Evolutionary conservation across 306 rosid genomes (phyloP), one percentile per base, ranked within the genome.

Genomic region (Astragalus membranaceus): DNA sequence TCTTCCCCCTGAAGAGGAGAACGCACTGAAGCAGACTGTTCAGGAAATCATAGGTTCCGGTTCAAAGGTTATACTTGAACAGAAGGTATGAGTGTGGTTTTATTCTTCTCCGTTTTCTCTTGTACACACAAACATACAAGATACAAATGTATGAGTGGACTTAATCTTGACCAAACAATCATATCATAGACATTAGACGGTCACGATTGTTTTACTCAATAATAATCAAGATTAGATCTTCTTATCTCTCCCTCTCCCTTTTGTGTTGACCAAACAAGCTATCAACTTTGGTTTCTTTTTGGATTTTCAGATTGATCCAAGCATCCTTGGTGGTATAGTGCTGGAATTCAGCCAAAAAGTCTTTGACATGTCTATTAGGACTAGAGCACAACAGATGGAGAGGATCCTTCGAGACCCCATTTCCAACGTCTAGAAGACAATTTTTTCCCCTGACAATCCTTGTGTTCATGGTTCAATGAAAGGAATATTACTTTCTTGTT

Each of bases 371-470:
- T 95, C 97, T 42, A 87, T 91, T 13, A 91, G 63, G 90, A 86
- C 88, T 8, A 72, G 99, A 83, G 96, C 96, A 43, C 87, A 55
- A 14, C 95, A 95, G 79, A 89, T 91, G 97, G 99, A 91, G 83
- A 88, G 99, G 91, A 78, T 83, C 79, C 89, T 94, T 82, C 85
- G 89, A 56, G 91, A 91, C 23, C 99, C 97, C 5, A 7, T 88
- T 48, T 67, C 80, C 74, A 61, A 65, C 79, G 81, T 86, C 75
- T 91, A 79, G 77, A 84, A 23, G 79, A 75, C 76, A 43, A 72
- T 78, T 42, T 74, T 62, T 60, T 49, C 79, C 64, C 44, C 62
- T 68, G 69, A 68, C 20, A 43, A 56, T 55, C 37, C 42, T 30
- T 51, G 9, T 80, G 75, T 29, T 46, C 85, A 75, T 75, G 73